Conservation (phyloP, 78 protist genomes). For the Acrasis kona region DNA sequence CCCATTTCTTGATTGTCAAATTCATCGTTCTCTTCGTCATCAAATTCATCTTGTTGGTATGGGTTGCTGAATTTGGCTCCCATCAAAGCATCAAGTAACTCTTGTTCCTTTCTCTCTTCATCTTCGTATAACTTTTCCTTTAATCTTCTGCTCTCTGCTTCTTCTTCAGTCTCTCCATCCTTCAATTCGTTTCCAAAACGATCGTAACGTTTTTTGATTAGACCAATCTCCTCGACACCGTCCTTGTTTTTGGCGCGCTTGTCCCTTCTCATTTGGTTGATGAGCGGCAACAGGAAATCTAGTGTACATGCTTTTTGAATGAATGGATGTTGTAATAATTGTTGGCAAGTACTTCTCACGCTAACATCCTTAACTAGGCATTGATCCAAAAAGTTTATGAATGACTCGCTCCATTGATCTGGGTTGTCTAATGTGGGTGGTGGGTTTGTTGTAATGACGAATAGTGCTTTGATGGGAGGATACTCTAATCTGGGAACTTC, state of each 20-base stretch:
- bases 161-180: not conserved
- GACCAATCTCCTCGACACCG: no score
- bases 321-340: conserved; percentile 15
- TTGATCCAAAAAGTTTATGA: conserved; percentile 51
- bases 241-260: not conserved
- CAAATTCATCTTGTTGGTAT: no score
- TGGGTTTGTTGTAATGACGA: conserved; percentile 76
- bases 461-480: conserved; percentile 86
- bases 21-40: no score
- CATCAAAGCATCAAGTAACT: no score
- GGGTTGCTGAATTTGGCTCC: no score
- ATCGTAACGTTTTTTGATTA: not conserved
- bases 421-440: conserved; percentile 66
- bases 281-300: not conserved
- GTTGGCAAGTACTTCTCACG: not conserved
- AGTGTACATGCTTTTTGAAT: not conserved
- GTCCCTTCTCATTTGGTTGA: not conserved
- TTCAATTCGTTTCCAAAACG: not conserved
- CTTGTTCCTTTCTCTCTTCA: no score
- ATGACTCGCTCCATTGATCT: conserved; percentile 48
- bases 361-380: conserved; percentile 60
- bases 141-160: no score
- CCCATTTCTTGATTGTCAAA: no score
- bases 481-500: conserved; percentile 77
- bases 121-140: no score